Evolutionary conservation across 495 filamentous ascomycete genomes (phyloP), one percentile per base, ranked within the genome.

Genomic region (Penicillium pulvis): DNA sequence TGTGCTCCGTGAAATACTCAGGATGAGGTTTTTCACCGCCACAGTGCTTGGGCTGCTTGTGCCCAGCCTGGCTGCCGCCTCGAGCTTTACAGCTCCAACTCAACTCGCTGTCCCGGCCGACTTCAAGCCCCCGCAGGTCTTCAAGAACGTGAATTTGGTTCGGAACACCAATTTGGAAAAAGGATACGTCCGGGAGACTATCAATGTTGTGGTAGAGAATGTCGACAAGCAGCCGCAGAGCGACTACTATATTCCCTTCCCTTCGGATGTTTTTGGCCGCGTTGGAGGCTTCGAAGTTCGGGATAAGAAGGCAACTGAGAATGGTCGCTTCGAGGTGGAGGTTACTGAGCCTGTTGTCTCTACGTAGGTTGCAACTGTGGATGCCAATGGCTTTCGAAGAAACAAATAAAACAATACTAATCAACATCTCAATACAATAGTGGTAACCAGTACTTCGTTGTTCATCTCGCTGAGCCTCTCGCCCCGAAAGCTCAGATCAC

Each of bases 161-260:
- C 90, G 96, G 58, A 87, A 89, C 55, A 87, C 92, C 64, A 97
- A 96, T 66, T 73, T 97, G 54, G 93, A 97, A 68, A 97, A 97
- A 77, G 87, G 85, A 58, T 98, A 93, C 66, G 85, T 85, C 20
- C 88, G 90, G 64, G 92, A 98, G 70, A 89, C 84, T 12, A 85
- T 97, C 81, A 97, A 98, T 77, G 90, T 96, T 9, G 81, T 96
- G 28, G 87, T 98, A 51, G 91, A 98, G 81, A 98, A 98, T 75
- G 77, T 88, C 62, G 83, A 83, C 66, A 85, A 82, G 39, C 75
- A 86, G 51, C 82, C 91, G 10, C 94, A 98, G 69, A 81, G 81
- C 74, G 87, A 93, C 71, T 98, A 97, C 82, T 97, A 87, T 72
- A 66, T 97, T 35, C 88, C 92, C 4, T 93, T 98, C 76, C 86